Evolutionary conservation across 768 basidiomycete genomes (phyloP), one percentile per base, ranked within the genome.

Genomic region (Postia placenta): DNA sequence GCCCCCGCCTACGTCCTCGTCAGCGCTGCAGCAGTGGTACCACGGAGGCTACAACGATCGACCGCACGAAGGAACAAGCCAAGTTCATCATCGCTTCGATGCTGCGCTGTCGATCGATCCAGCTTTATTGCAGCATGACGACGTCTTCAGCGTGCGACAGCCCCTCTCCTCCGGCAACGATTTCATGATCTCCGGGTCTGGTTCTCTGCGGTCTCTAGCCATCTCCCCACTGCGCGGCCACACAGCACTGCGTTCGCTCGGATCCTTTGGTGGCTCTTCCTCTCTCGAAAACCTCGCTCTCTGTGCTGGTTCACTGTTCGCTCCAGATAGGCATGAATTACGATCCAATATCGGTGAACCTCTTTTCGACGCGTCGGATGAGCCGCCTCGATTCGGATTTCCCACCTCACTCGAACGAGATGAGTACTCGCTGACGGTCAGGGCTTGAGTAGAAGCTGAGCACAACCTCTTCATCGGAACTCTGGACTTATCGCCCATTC

Each of bases 61-160:
- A n/a, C n/a, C n/a, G n/a, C 22, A 39, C 23, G 19, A 20, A 11
- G 20, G 23, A 35, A n/a, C 46, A 26, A 17, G 7, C 3, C 5
- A 12, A 11, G 33, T n/a, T 5, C 30, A 37, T 20, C n/a, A 47
- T 22, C 17, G 23, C 11, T 47, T 36, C 33, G 22, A 24, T n/a
- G 23, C 6, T 28, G 43, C 28, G 17, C 30, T 22, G 14, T 37
- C 47, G 42, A 56, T 56, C 24, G 56, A 56, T 36, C 56, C 56
- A 7, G 25, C 43, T 0, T 39, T 56, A 27, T 49, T 56, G 28
- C 40, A 35, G 27, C 48, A 50, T 9, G 55, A 38, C 7, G 42
- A 44, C 26, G 42, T 11, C 25, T 17, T 39, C 17, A 17, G 17
- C 11, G 38, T 9, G 11, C n/a, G n/a, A n/a, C 15, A n/a, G 17